Percentiles rank a stretch among this genome's conserved stretches.
phyloP scores from a whole-genome alignment of 176 grass and related monocot genomes.

The Musa beccarii region DNA sequence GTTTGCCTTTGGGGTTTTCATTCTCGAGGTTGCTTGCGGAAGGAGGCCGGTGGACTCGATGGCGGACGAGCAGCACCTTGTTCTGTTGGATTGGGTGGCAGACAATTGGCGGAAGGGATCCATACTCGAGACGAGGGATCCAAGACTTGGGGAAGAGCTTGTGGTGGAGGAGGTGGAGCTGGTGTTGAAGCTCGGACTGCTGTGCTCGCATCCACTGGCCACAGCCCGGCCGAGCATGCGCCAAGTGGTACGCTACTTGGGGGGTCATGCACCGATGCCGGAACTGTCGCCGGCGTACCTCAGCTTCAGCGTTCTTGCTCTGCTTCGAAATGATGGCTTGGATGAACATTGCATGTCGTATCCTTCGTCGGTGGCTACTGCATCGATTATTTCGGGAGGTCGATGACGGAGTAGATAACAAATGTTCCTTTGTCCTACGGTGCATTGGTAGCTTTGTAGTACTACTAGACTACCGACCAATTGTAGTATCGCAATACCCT shows the following conservation, averaged over 20 bases:
- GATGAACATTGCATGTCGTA: not conserved
- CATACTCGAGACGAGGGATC: not conserved
- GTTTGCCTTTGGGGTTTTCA: constrained; percentile 20
- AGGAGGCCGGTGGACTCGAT: not conserved
- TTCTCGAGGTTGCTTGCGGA: constrained; percentile 24
- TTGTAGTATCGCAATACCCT: no score
- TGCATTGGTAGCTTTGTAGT: no score
- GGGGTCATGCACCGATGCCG: constrained; percentile 9
- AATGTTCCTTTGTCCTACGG: no score
- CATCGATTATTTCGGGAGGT: no score
- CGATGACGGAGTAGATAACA: not conserved
- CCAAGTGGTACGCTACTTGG: constrained; percentile 27
- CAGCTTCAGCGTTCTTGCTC: constrained; percentile 1
- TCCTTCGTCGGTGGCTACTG: not conserved
- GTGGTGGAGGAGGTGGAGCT: not conserved
- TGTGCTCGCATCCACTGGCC: constrained; percentile 37
- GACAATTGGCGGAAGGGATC: not conserved
- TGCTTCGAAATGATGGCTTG: constrained; percentile 5
- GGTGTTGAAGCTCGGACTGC: constrained; percentile 24
- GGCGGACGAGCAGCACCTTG: not conserved
- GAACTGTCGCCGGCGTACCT: constrained; percentile 15
- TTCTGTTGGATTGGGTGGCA: constrained; percentile 19
- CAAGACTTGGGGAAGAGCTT: not conserved
- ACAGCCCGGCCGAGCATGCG: constrained; percentile 24
- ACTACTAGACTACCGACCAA: no score